Evolutionary conservation across 2,329 filamentous ascomycete species (phyloP).

Genomic region (Trichoderma sp.): DNA sequence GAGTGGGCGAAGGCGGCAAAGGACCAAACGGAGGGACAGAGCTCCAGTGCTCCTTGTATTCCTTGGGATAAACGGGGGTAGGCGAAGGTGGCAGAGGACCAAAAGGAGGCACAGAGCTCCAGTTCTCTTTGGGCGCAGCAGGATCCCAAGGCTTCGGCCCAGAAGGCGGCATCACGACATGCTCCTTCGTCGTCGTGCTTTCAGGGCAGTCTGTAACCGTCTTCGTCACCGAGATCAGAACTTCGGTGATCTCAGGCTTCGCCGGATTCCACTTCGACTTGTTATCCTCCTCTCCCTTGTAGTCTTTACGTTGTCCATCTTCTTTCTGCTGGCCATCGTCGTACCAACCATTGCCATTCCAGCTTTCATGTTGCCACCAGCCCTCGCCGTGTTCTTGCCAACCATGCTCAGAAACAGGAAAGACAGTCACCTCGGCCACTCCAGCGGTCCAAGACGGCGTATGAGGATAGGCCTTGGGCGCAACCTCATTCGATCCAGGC

Average conservation of each 20-base stretch:
- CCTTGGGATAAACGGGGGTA: not conserved
- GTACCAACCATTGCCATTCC: not conserved
- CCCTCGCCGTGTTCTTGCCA: not conserved
- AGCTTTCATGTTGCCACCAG: not conserved
- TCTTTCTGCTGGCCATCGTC: not conserved
- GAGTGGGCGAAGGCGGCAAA: not conserved
- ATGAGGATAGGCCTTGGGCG: not conserved
- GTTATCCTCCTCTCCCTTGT: not conserved
- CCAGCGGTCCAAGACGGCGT: no score
- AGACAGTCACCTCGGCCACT: slow-evolving; percentile 9
- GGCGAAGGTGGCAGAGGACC: not conserved
- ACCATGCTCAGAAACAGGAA: slow-evolving; percentile 16
- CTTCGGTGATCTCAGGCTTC: not conserved
- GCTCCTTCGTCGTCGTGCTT: not conserved
- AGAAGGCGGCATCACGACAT: not conserved
- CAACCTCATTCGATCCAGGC: slow-evolving; percentile 29
- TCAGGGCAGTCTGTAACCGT: slow-evolving; percentile 17
- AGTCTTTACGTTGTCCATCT: not conserved
- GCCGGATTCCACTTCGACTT: not conserved
- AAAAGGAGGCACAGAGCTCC: not conserved
- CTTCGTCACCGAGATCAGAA: not conserved
- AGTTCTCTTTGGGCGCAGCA: not conserved
- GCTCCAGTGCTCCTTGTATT: not conserved
- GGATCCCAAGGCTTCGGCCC: slow-evolving; percentile 8
- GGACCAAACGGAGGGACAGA: not conserved